Conservation (phyloP, 768 basidiomycete species). For the Cyclocybe aegerita region DNA sequence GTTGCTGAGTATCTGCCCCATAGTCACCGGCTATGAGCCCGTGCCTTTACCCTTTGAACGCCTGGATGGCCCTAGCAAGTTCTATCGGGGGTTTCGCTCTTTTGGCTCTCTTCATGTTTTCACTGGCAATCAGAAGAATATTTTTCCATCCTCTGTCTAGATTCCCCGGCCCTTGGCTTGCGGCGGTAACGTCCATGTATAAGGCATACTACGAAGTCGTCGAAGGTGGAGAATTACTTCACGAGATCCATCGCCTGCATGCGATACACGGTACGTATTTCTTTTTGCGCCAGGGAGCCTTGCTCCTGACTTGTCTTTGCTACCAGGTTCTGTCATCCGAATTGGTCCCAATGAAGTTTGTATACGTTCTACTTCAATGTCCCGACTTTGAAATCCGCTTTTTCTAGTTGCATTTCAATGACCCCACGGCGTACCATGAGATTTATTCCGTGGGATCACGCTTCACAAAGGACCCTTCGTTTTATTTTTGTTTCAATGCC, state of each 20-base stretch:
- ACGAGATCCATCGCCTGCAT: constrained; percentile 30
- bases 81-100: constrained; percentile 1
- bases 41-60: background rate
- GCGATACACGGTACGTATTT: constrained; percentile 26
- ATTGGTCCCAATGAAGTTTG: constrained; percentile 39
- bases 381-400: background rate
- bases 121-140: constrained; percentile 19
- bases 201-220: constrained; percentile 34
- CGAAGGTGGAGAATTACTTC: constrained; percentile 30
- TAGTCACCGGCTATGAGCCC: background rate
- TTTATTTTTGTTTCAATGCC: constrained; percentile 37
- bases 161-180: constrained; percentile 35
- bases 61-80: constrained; percentile 7
- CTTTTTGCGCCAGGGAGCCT: background rate
- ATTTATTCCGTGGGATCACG: constrained; percentile 34
- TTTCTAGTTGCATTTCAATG: constrained; percentile 37
- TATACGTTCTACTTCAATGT: background rate
- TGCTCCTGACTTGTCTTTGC: background rate
- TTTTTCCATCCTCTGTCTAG: constrained; percentile 31
- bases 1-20: constrained; percentile 1
- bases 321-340: constrained; percentile 35
- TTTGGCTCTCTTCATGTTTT: constrained; percentile 5
- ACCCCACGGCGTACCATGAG: constrained; percentile 29
- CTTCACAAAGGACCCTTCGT: constrained; percentile 36
- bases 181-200: constrained; percentile 30